Base-by-base conservation (phyloP, 2,329 filamentous ascomycete genomes). In the Penicillium sclerotiorum region DNA sequence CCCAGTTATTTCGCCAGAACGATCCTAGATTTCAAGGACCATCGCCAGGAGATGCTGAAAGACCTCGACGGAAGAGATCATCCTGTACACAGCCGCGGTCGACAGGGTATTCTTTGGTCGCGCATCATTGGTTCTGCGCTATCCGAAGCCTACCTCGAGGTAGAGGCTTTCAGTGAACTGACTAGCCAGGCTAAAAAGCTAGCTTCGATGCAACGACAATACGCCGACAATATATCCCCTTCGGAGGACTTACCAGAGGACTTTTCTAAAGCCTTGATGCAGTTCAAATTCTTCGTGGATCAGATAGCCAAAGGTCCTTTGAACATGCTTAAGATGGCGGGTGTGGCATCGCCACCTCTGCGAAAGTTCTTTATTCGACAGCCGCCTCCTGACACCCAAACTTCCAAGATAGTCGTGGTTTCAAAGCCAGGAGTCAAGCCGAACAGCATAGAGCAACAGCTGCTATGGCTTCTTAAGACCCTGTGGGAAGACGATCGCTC, bases 1-100 rank as follows among this genome's bases (percentile, higher is more conserved):
- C 81, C 82, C 0, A 65, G 63, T 1, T 85, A 83, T 62, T 85
- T 84, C 52, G 62, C 71, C 3, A 67, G 77, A 1, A 45, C 62
- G 1, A 17, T 82, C 1, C 56, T 60, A 7, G 76, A 81, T 1
- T 53, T 59, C 17, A 72, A 68, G 21, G 79, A 82, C 9, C 81
- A 85, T 56, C 67, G 73, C 0, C 61, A 64, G 8, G 74, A 80
- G 40, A 62, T 69, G 45, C 15, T 81, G 15, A 71, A 62, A n/a
- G 78, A 81, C 45, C 54, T 47, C 0, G 21, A 59, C 3, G 72
- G 73, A 13, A 47, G 63, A 2, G 13, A 18, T 8, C 47, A 58
- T n/a, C 33, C 33, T 17, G 2, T 4, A 5, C 4, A 3, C 27
- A 21, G 20, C 1, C 18, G 1, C 4, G 8, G 5, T n/a, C 25